phyloP scores from a whole-genome alignment of 1,284 basidiomycete genomes.

The Vanrija sp. region DNA sequence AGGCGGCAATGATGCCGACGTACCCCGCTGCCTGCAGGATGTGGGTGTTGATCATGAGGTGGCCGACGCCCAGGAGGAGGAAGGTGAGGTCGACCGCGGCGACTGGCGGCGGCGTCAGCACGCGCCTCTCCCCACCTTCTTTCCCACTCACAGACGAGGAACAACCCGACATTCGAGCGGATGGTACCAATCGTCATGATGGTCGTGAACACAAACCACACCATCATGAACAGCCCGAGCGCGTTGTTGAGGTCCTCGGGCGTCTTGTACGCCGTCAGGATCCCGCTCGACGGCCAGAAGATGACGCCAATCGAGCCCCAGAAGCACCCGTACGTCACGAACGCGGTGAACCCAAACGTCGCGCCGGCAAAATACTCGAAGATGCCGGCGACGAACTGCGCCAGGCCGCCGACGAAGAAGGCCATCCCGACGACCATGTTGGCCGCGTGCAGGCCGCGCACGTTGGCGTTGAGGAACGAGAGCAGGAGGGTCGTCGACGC shows the following conservation, averaged over 20 bases:
- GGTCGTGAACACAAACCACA: slow-evolving; percentile 14
- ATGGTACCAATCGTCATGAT: slow-evolving; percentile 54
- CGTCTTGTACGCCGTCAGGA: background rate
- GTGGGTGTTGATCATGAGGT: slow-evolving; percentile 4
- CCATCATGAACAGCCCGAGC: slow-evolving; percentile 38
- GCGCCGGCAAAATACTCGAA: slow-evolving; percentile 59
- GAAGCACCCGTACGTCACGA: background rate
- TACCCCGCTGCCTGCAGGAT: slow-evolving; percentile 56
- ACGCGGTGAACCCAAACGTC: slow-evolving; percentile 48
- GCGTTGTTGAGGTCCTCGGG: slow-evolving; percentile 35
- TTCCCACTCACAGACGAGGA: slow-evolving; percentile 52
- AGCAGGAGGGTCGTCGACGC: background rate
- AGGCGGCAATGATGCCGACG: slow-evolving; percentile 53
- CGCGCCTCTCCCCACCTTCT: no score
- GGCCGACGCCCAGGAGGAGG: slow-evolving; percentile 35
- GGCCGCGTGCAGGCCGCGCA: background rate
- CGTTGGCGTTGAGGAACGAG: background rate
- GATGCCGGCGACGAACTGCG: slow-evolving; percentile 55
- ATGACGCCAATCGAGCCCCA: background rate
- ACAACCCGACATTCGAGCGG: slow-evolving; percentile 60
- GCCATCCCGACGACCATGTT: slow-evolving; percentile 63
- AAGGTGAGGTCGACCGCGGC: slow-evolving; percentile 58
- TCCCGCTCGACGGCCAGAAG: background rate
- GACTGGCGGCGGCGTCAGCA: slow-evolving; percentile 42
- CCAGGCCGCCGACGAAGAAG: slow-evolving; percentile 69